A percentile compares a stretch with the other conserved stretches of the same genome.
Conservation (phyloP, 139 green algal genomes). For the Zygnema circumcarinatum region DNA sequence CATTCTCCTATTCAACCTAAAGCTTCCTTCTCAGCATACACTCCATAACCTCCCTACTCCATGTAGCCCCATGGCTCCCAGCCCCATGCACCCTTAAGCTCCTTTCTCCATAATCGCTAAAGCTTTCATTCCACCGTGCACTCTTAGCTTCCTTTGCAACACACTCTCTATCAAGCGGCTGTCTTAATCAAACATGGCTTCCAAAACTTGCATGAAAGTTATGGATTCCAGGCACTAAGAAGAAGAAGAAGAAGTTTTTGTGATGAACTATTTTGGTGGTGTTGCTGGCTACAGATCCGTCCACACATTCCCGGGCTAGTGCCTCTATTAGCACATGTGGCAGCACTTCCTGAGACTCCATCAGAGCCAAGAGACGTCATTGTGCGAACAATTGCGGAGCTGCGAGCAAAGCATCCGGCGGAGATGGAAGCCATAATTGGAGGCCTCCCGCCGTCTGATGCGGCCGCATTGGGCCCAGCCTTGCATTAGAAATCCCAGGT, state of each 20-base stretch:
- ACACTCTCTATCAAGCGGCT: neutral
- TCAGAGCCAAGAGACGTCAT: neutral
- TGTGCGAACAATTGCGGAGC: neutral
- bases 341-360: neutral
- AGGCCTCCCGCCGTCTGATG: neutral
- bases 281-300: constrained; percentile 34
- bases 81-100: too few relatives aligned
- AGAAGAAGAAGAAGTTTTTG: neutral
- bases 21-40: too few relatives aligned
- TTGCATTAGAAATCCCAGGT: too few relatives aligned
- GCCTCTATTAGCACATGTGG: constrained; percentile 40
- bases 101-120: neutral
- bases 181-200: neutral
- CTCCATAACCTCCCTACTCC: too few relatives aligned
- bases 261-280: neutral
- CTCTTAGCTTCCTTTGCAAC: neutral
- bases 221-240: constrained; percentile 14
- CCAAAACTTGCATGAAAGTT: constrained; percentile 4
- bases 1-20: too few relatives aligned
- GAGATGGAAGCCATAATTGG: neutral
- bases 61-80: too few relatives aligned
- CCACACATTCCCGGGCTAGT: constrained; percentile 36
- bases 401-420: neutral
- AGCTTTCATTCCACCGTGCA: neutral
- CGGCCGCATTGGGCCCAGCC: neutral